Evolutionary conservation across 345 rosid species (phyloP).

Genomic region (Orychophragmus violaceus): DNA sequence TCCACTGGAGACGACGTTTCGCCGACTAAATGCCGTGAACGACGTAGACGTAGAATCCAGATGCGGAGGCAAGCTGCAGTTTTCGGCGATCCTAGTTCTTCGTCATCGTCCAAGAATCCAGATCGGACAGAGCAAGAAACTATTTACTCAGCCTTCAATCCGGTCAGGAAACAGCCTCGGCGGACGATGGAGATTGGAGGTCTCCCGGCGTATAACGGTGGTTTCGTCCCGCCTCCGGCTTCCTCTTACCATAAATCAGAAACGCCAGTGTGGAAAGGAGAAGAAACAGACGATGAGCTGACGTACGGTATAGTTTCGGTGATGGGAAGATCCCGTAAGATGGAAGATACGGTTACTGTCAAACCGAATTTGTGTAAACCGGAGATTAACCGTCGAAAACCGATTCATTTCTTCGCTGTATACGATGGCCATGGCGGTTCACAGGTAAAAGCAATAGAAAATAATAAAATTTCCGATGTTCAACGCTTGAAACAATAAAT

Average conservation of each 20-base stretch:
- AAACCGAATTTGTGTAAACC: conserved; percentile 42
- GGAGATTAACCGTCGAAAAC: conserved; percentile 31
- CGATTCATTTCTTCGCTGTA: conserved; percentile 76
- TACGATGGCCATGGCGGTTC: conserved; percentile 86
- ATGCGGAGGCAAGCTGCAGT: conserved; percentile 48
- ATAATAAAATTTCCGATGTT: not conserved
- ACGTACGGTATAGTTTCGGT: conserved; percentile 48
- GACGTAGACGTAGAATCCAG: conserved; percentile 32
- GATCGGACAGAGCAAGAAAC: conserved; percentile 1
- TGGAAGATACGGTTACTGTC: conserved; percentile 55
- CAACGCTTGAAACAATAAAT: not conserved
- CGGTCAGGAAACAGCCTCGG: conserved; percentile 27
- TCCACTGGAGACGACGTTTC: conserved; percentile 26
- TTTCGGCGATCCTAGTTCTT: conserved; percentile 11
- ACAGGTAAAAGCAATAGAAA: conserved; percentile 27
- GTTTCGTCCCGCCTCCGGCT: not conserved
- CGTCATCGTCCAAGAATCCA: not conserved
- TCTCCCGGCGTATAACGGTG: not conserved
- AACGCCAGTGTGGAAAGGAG: not conserved
- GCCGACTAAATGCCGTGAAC: conserved; percentile 35
- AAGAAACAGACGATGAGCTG: conserved; percentile 27
- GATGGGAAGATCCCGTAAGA: conserved; percentile 50
- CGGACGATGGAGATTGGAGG: conserved; percentile 11
- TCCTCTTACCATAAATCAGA: not conserved
- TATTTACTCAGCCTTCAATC: conserved; percentile 8